A percentile compares a stretch with the other conserved stretches of the same genome.
Conservation (phyloP, 139 green algal species). For the Chlamydomonas incerta region DNA sequence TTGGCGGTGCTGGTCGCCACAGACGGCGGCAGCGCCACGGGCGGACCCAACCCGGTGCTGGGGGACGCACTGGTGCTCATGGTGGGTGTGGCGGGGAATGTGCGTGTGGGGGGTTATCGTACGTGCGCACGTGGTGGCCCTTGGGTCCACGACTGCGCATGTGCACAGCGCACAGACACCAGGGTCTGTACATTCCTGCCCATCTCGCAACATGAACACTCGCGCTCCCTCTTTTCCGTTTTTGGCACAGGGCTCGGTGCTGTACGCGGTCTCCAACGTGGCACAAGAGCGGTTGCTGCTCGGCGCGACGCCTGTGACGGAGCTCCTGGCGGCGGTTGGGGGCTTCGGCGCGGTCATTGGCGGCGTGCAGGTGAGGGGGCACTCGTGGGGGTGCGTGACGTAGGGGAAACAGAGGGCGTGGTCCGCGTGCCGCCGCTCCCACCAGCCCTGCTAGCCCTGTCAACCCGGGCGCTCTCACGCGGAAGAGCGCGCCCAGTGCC, state of each 20-base stretch:
- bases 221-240: neutral
- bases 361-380: conserved; percentile 46
- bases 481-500: too few species aligned
- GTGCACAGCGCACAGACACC: too few species aligned
- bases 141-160: too few species aligned
- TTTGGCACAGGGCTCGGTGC: conserved; percentile 52
- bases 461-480: too few species aligned
- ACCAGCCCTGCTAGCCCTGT: too few species aligned
- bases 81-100: neutral
- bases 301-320: conserved; percentile 42
- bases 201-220: too few species aligned
- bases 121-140: too few species aligned
- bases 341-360: conserved; percentile 63
- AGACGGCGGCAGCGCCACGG: conserved; percentile 50
- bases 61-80: conserved; percentile 81
- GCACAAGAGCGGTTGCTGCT: conserved; percentile 63
- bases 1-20: conserved; percentile 72
- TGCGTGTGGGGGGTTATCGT: neutral
- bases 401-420: too few species aligned
- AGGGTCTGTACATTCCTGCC: too few species aligned
- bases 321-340: conserved; percentile 68
- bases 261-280: conserved; percentile 84
- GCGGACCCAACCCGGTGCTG: conserved; percentile 58
- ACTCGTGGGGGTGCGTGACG: too few species aligned
- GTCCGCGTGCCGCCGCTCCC: too few species aligned